A percentile compares a stretch with the other conserved stretches of the same genome.
Conservation (phyloP, 441 rosid species). For the Euphorbia schlechtendalii region DNA sequence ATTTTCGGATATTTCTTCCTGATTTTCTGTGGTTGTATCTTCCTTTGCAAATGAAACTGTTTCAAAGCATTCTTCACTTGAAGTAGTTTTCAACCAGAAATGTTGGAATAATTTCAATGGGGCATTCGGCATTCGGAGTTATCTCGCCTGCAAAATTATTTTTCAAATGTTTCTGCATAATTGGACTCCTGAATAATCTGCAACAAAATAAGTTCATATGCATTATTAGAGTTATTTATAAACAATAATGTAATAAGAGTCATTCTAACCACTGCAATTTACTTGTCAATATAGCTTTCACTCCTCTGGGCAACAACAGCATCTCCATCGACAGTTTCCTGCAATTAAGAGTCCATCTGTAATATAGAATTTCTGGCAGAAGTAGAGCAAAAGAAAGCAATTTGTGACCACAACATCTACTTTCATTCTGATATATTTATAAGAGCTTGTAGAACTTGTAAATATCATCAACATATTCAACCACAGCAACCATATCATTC, state of each 20-base stretch:
- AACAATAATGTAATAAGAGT: not conserved
- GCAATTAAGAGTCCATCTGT: too few relatives aligned
- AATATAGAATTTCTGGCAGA: too few relatives aligned
- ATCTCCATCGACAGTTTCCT: constrained; percentile 15
- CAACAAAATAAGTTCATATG: constrained; percentile 5
- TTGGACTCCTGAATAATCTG: constrained; percentile 19
- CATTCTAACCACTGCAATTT: constrained; percentile 24
- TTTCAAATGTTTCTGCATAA: constrained; percentile 12
- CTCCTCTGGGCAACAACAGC: constrained; percentile 10
- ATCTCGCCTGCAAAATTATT: constrained; percentile 7
- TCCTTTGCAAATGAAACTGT: constrained; percentile 3
- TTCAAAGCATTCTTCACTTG: constrained; percentile 16
- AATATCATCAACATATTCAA: constrained; percentile 83
- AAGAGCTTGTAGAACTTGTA: too few relatives aligned
- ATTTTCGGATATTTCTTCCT: constrained; percentile 3
- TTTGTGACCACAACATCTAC: too few relatives aligned
- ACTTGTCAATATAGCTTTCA: constrained; percentile 2
- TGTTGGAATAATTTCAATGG: constrained; percentile 7
- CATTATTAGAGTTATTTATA: not conserved
- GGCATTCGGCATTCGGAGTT: constrained; percentile 16
- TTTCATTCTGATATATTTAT: too few relatives aligned
- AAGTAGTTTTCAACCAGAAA: not conserved
- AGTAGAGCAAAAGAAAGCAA: too few relatives aligned
- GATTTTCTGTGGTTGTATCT: not conserved
- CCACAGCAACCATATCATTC: too few relatives aligned